These are phyloP conservation scores for Coleophoma cylindrospora DNA, from an alignment of 2,329 filamentous ascomycete genomes.

Conservation along the genomic window DNA sequence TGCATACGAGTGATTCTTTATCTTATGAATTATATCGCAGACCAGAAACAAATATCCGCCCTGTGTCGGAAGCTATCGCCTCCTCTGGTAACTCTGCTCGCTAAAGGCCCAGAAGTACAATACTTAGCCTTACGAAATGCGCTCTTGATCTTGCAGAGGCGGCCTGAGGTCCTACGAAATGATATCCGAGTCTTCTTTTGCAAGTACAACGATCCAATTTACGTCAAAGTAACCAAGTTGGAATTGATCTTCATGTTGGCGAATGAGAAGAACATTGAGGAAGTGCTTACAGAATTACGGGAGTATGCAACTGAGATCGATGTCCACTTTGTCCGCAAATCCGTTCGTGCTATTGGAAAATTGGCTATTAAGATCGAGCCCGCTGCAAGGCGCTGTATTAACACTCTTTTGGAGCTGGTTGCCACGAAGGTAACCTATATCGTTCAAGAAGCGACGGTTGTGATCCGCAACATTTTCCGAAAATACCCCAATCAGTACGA, in stretches of 20 bases:
- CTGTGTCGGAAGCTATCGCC: constrained; percentile 92
- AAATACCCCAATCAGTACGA: constrained; percentile 99
- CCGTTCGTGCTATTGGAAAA: constrained; percentile 95
- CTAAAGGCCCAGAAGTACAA: constrained; percentile 97
- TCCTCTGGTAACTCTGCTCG: constrained; percentile 87
- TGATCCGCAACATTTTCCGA: constrained; percentile 98
- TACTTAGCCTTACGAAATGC: constrained; percentile 93
- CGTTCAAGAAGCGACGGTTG: constrained; percentile 96
- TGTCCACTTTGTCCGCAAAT: constrained; percentile 97
- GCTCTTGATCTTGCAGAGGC: constrained; percentile 83
- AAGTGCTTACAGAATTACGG: constrained; percentile 87
- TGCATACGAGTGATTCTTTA: constrained; percentile 96
- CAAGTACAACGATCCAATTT: constrained; percentile 99
- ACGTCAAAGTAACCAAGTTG: constrained; percentile 98
- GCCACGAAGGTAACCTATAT: constrained; percentile 99
- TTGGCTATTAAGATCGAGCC: constrained; percentile 98
- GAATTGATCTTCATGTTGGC: constrained; percentile 99
- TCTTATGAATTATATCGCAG: constrained; percentile 96
- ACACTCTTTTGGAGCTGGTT: constrained; percentile 85
- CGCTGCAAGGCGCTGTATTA: constrained; percentile 85
- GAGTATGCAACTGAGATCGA: constrained; percentile 99
- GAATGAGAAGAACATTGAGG: constrained; percentile 89
- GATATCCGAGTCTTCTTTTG: constrained; percentile 99
- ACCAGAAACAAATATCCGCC: constrained; percentile 80
- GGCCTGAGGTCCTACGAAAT: constrained; percentile 89